Evolutionary conservation across 2,329 filamentous ascomycete genomes (phyloP), one percentile per base, ranked within the genome.

Genomic region (Fusarium avenaceum): DNA sequence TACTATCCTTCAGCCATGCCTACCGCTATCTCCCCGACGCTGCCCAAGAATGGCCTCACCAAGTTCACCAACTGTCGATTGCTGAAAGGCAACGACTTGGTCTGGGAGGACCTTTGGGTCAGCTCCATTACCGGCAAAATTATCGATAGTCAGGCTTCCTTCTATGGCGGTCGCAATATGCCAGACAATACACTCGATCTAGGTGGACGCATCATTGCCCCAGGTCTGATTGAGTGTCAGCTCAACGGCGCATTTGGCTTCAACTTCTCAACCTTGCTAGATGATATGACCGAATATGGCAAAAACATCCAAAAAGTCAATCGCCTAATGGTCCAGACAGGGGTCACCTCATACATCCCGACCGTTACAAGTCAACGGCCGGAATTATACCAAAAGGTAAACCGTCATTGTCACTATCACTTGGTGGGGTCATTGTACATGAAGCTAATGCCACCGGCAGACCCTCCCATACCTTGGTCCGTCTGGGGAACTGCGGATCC

Each of bases 231-330:
- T 72, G 94, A 97, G 70, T 91, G 91, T 52, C 94, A 97, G 79
- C 89, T 97, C 71, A 97, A 97, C 75, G 94, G 94, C 47, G 94
- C 92, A 11, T 95, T 94, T 74, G 94, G 94, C 57, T 96, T 97
- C 83, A 95, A 97, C 82, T 97, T 96, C 78, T 96, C 93, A 4
- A 88, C 89, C 2, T 84, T 93, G 11, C 88, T 92, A n/a, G 85
- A 89, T 17, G 87, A 91, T 73, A 88, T 86, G 79, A 80, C 84
- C 30, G 84, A 86, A 51, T 97, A 96, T 74, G 86, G 87, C 59
- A 90, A 92, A 77, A 89, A 88, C n/a, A 81, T 97, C 49, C 84
- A 84, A 67, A 83, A 88, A 58, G 84, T 95, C 63, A 96, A 96
- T 79, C 87, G 83, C 69, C 84, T 86, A 30, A 83, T 97, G 52